Percentiles rank a stretch among this genome's conserved stretches.
These are phyloP conservation scores for Globisporangium parvum DNA, from an alignment of 352 stramenopile genomes.

Conservation along the genomic window DNA sequence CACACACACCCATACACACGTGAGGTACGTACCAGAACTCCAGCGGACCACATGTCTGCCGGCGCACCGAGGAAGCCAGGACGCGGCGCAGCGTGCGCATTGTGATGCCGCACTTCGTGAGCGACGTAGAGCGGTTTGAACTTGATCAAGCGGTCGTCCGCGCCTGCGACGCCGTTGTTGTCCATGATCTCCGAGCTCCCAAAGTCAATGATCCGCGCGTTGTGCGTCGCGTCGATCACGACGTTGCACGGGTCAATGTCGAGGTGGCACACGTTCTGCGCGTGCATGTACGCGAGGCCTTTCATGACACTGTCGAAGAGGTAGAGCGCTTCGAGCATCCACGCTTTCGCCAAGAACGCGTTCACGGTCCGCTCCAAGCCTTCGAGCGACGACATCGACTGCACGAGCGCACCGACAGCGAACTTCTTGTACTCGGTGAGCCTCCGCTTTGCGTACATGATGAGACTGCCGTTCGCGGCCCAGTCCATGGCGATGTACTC, in stretches of 20 bases:
- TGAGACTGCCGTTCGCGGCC: slow-evolving; percentile 55
- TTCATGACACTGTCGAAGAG: slow-evolving; percentile 64
- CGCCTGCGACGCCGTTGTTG: slow-evolving; percentile 49
- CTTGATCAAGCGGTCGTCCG: slow-evolving; percentile 55
- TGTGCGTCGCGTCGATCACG: slow-evolving; percentile 48
- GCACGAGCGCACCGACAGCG: slow-evolving; percentile 45
- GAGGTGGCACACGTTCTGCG: slow-evolving; percentile 70
- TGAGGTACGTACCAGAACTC: slow-evolving; percentile 66
- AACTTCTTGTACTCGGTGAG: slow-evolving; percentile 70
- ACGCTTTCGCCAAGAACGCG: slow-evolving; percentile 51
- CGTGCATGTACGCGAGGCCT: slow-evolving; percentile 75
- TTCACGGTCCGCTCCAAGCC: slow-evolving; percentile 53
- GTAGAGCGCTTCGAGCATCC: slow-evolving; percentile 61
- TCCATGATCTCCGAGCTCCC: slow-evolving; percentile 76
- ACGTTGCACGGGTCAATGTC: slow-evolving; percentile 80
- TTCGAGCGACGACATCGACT: slow-evolving; percentile 37
- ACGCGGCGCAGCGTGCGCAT: slow-evolving; percentile 42
- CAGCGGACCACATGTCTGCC: slow-evolving; percentile 75
- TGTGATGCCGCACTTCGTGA: slow-evolving; percentile 60
- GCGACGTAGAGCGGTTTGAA: slow-evolving; percentile 77
- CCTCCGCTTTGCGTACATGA: slow-evolving; percentile 58
- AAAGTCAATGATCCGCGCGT: slow-evolving; percentile 73
- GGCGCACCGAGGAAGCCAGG: slow-evolving; percentile 62
- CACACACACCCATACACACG: too few relatives aligned
- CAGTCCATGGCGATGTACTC: slow-evolving; percentile 82